These are phyloP conservation scores for Kwoniella pini DNA, from an alignment of 768 basidiomycete species.

Conservation along the genomic window DNA sequence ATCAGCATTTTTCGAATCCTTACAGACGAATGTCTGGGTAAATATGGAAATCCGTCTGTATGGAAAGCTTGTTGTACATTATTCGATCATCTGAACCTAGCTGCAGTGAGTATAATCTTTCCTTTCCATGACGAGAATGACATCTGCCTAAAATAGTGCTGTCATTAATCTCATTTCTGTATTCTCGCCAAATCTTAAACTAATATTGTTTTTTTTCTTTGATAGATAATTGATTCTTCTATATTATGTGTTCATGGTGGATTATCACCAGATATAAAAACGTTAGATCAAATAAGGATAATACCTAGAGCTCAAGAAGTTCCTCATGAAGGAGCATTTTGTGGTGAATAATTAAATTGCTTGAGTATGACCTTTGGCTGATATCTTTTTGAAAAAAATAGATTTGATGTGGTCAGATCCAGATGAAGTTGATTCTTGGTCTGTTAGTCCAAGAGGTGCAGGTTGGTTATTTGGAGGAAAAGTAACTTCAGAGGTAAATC, in stretches of 20 bases:
- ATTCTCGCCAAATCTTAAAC: too few species aligned
- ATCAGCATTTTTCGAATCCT: not conserved
- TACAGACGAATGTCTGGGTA: constrained; percentile 91
- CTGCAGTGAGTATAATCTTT: constrained; percentile 67
- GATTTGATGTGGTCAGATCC: constrained; percentile 99
- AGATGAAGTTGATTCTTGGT: constrained; percentile 94
- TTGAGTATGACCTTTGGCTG: not conserved
- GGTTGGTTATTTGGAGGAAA: constrained; percentile 90
- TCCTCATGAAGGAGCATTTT: constrained; percentile 59
- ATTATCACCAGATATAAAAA: constrained; percentile 91
- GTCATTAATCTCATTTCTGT: too few species aligned
- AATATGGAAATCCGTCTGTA: constrained; percentile 90
- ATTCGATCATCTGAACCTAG: constrained; percentile 92
- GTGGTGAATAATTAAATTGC: too few species aligned
- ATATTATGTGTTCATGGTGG: constrained; percentile 95
- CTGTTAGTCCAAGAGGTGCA: constrained; percentile 91
- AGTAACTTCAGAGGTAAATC: constrained; percentile 75
- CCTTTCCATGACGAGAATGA: too few species aligned
- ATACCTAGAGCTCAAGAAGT: constrained; percentile 64
- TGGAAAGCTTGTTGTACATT: constrained; percentile 98
- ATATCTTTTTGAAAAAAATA: constrained; percentile 42
- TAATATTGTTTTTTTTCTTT: too few species aligned
- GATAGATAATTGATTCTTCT: constrained; percentile 87
- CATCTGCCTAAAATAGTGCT: too few species aligned
- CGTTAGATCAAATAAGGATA: constrained; percentile 89